These are phyloP conservation scores for Mycocentrospora acerina DNA, from an alignment of 2,329 filamentous ascomycete genomes.

Conservation along the genomic window DNA sequence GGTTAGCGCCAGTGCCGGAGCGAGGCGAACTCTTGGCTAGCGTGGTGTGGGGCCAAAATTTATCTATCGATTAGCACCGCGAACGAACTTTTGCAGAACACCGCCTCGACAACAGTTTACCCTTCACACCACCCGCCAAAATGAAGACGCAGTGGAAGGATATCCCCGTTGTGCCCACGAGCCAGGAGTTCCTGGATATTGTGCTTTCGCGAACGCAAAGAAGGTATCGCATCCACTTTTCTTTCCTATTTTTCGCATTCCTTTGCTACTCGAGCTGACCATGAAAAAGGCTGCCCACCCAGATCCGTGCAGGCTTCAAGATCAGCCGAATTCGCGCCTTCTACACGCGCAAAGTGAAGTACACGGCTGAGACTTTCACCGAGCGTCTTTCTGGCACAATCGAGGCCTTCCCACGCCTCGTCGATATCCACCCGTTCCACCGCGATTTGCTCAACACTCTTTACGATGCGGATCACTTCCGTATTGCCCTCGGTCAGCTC, in stretches of 20 bases:
- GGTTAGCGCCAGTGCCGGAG: too few species aligned
- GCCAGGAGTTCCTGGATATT: constrained; percentile 96
- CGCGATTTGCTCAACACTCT: constrained; percentile 91
- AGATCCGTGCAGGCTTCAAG: constrained; percentile 94
- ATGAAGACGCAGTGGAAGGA: constrained; percentile 53
- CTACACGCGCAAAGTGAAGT: constrained; percentile 93
- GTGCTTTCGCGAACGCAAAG: constrained; percentile 84
- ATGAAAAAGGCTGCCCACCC: constrained; percentile 61
- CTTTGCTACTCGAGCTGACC: too few species aligned
- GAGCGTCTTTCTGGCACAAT: constrained; percentile 92
- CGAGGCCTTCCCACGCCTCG: constrained; percentile 82
- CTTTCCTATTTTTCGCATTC: too few species aligned
- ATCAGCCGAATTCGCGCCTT: constrained; percentile 94
- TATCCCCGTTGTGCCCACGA: constrained; percentile 85
- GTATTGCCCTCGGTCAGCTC: constrained; percentile 92
- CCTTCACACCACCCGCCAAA: constrained; percentile 21
- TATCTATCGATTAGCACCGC: too few species aligned
- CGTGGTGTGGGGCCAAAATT: too few species aligned
- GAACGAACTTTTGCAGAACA: constrained; percentile 18
- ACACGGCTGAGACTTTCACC: constrained; percentile 92
- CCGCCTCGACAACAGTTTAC: constrained; percentile 15
- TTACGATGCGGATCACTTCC: constrained; percentile 67
- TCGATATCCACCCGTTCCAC: constrained; percentile 95
- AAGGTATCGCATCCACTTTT: too few species aligned
- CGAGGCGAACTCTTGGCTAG: too few species aligned